Base-by-base conservation (phyloP, 2,329 filamentous ascomycete genomes). In the Apiospora arundinis region DNA sequence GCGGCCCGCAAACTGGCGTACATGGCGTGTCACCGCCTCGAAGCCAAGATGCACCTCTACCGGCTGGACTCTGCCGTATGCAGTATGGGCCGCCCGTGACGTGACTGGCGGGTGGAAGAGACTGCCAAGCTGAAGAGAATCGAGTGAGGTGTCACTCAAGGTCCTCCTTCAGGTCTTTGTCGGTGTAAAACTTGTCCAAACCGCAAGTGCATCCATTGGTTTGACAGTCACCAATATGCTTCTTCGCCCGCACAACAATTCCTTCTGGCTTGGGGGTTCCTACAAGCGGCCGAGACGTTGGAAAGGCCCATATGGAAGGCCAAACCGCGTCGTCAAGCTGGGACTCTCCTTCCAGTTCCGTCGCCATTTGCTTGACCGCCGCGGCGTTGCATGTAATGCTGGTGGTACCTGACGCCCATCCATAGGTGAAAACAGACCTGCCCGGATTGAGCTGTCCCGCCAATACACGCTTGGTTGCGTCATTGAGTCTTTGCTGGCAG, bases 311-410 rank as follows among this genome's bases (percentile, higher is more conserved):
- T 28, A 80, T 77, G 1, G 77, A 79, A 0, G 79, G 79, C 79
- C 79, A 80, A n/a, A 72, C 52, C 37, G 76, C 32, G 16, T 70
- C 70, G 16, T 72, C 75, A 12, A 77, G 63, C 12, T 28, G 71
- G 4, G 75, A 70, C 16, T 76, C 69, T 16, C 75, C 74, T 70
- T 81, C 79, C n/a, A 80, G 70, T 14, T 72, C 75, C 48, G 73
- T 78, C 75, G 93, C 89, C 63, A 95, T 89, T 74, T 91, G 87
- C 74, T 89, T 92, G 28, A 89, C 88, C 63, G 92, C 90, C 1
- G 88, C 88, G 28, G 88, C 86, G 77, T 95, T 95, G 73, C 91
- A 92, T 3, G 92, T 93, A 69, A 95, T 81, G 0, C 92, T 95
- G 1, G 91, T 92, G 37, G 88, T 78, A 0, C 86, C 83, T 11